These are phyloP conservation scores for Fusarium goolgardi DNA, from an alignment of 2,329 filamentous ascomycete species.

Conservation along the genomic window DNA sequence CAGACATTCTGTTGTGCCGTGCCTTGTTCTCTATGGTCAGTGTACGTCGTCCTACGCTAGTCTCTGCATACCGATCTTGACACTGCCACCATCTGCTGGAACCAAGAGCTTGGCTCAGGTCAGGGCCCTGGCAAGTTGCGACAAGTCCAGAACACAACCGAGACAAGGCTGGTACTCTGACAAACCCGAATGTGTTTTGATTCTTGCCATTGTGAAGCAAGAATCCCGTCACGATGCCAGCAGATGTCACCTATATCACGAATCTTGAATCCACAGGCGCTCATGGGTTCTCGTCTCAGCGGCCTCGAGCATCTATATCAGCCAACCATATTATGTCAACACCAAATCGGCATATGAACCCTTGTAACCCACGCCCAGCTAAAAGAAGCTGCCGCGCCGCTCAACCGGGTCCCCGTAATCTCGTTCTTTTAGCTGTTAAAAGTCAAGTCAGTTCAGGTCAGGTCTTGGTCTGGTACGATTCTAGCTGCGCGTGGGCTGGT, in stretches of 20 bases:
- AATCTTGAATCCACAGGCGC: constrained; percentile 23
- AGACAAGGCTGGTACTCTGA: constrained; percentile 32
- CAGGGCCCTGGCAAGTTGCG: constrained; percentile 12
- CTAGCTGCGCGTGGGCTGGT: constrained; percentile 46
- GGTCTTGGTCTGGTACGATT: constrained; percentile 46
- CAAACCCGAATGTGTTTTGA: constrained; percentile 14
- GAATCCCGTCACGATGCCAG: constrained; percentile 33
- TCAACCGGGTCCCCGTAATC: constrained; percentile 31
- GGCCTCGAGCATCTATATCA: not conserved
- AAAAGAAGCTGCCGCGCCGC: constrained; percentile 26
- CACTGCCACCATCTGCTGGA: constrained; percentile 29
- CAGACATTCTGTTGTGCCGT: not conserved
- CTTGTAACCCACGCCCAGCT: constrained; percentile 15
- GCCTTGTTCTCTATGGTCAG: not conserved
- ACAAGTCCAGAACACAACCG: constrained; percentile 29
- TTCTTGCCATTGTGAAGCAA: constrained; percentile 28
- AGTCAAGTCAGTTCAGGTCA: constrained; percentile 31
- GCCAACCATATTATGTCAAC: constrained; percentile 38
- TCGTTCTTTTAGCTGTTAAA: constrained; percentile 31
- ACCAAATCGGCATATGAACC: constrained; percentile 6
- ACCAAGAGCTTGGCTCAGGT: constrained; percentile 17
- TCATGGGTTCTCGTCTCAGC: constrained; percentile 10
- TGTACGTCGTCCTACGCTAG: constrained; percentile 8
- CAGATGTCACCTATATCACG: constrained; percentile 30
- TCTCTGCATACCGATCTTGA: constrained; percentile 43